Evolutionary conservation across 2,329 filamentous ascomycete genomes (phyloP), one percentile per base, ranked within the genome.

Genomic region (Fusarium avenaceum): DNA sequence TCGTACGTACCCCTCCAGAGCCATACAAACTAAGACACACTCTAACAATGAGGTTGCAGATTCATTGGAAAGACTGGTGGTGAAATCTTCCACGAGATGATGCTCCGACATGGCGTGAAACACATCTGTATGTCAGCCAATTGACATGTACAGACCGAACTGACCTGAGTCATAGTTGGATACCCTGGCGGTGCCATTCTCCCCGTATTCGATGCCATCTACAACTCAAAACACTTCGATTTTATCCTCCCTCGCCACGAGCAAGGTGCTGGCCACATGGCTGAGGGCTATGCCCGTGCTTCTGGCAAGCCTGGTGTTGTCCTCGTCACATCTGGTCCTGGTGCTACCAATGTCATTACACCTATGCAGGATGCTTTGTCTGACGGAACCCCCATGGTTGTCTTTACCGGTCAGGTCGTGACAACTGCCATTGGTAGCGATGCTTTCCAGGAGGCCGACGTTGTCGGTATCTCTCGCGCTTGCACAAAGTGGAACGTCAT

Each of bases 81-180:
- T 77, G 91, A 97, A 81, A 97, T 98, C 74, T 97, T 98, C 81
- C 94, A 98, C 80, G 95, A 98, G 83, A 98, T 98, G 95, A 97
- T 99, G 94, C 86, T 97, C 65, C 87, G 95, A 76, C 92, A 95
- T 74, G 88, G 86, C 73, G 95, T 99, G 57, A 96, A 97, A 84
- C 93, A 97, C 80, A 88, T 98, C 76, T 98, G 93, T 97, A 86
- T 77, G 93, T 90, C 72, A 55, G 28, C n/a, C 46, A 57, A 13
- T 32, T 4, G 13, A 33, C 30, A 32, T 30, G 1, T 24, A 28
- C 59, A 65, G 51, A 62, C 48, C 66, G 69, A 57, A 72, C 71
- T 78, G 55, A 76, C 64, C 51, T 55, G 59, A 63, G 67, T 67
- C 53, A 60, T 33, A 92, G 90, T 94, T 76, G 92, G 92, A 65